Conservation (phyloP, 139 green algal species). For the Micromonas commoda region DNA sequence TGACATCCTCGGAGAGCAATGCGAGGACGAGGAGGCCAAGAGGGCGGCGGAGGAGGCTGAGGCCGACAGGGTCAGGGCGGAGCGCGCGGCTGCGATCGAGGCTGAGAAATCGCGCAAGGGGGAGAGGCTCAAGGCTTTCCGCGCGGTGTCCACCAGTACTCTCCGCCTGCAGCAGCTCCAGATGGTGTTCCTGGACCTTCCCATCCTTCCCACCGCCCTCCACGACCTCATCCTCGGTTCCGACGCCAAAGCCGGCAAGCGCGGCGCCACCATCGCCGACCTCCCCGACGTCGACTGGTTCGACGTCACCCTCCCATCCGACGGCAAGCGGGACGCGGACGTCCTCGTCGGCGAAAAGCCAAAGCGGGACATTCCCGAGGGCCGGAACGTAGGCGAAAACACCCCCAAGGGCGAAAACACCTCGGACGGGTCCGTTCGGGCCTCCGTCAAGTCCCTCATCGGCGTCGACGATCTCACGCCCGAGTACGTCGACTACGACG, state of each 20-base stretch:
- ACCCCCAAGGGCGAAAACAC: too few species aligned
- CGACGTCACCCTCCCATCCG: too few species aligned
- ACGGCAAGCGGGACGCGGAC: too few species aligned
- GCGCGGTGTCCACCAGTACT: too few species aligned
- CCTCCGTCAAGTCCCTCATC: too few species aligned
- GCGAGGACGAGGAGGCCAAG: not conserved
- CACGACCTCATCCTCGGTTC: not conserved
- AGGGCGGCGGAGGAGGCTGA: not conserved
- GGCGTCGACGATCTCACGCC: not conserved
- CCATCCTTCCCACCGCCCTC: not conserved
- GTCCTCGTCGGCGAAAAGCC: too few species aligned
- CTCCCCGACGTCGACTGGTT: too few species aligned
- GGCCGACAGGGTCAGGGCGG: not conserved
- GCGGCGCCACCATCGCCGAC: too few species aligned
- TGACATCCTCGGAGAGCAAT: not conserved
- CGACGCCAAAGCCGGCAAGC: not conserved
- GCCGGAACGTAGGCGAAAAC: too few species aligned
- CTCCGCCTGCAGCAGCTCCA: not conserved
- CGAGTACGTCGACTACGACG: not conserved
- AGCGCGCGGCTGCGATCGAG: not conserved
- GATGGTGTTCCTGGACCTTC: not conserved
- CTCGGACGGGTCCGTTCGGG: too few species aligned
- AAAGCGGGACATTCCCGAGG: too few species aligned
- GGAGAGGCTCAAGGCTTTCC: not conserved
- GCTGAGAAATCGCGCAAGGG: not conserved